Evolutionary conservation across 2,329 filamentous ascomycete species (phyloP).

Genomic region (Fusarium sp.): DNA sequence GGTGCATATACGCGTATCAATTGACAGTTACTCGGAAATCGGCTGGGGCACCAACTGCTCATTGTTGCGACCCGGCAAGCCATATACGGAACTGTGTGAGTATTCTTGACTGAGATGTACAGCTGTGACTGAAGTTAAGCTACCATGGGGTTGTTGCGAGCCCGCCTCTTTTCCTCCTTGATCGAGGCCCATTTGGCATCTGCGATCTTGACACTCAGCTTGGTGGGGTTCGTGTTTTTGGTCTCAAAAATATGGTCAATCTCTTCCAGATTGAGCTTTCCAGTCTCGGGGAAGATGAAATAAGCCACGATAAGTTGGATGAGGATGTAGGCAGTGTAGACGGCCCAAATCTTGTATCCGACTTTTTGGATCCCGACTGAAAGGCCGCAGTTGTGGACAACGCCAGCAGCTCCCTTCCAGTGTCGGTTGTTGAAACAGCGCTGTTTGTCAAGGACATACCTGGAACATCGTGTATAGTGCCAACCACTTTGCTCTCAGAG

Average conservation of each 20-base stretch:
- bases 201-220: constrained; percentile 21
- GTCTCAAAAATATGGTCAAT: constrained; percentile 39
- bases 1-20: background rate
- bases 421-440: accelerated
- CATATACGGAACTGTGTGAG: accelerated
- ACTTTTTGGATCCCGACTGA: constrained; percentile 30
- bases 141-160: background rate
- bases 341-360: constrained; percentile 36
- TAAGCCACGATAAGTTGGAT: constrained; percentile 29
- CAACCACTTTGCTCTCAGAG: constrained; percentile 37
- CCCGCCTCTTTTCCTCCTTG: constrained; percentile 17
- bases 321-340: constrained; percentile 34
- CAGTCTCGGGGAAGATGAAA: constrained; percentile 34
- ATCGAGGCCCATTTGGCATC: constrained; percentile 22
- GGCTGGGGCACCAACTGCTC: background rate
- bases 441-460: background rate
- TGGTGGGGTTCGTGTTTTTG: constrained; percentile 12
- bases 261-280: constrained; percentile 34
- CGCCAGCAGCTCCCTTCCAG: constrained; percentile 27
- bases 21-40: background rate
- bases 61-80: no score
- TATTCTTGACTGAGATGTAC: background rate
- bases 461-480: constrained; percentile 37
- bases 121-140: background rate
- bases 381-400: constrained; percentile 36